These are phyloP conservation scores for Bisporella sp. DNA, from an alignment of 2,329 filamentous ascomycete species.

Conservation along the genomic window DNA sequence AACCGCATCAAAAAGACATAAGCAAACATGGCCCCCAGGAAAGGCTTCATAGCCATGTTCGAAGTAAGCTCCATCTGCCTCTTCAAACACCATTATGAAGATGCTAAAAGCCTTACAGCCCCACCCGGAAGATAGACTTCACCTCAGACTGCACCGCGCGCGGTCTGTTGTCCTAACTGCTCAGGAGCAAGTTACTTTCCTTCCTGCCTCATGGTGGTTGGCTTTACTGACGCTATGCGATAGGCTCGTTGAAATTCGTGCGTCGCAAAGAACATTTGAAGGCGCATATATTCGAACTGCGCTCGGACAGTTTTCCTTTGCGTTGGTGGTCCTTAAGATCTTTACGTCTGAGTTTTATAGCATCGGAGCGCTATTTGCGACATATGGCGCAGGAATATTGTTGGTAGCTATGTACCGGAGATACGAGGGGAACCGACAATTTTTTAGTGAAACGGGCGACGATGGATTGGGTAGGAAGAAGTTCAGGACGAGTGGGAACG, in stretches of 20 bases:
- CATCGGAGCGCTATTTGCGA: conserved; percentile 91
- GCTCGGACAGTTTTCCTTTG: conserved; percentile 90
- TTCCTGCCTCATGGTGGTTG: neutral
- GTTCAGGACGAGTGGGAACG: conserved; percentile 59
- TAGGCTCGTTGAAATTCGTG: conserved; percentile 81
- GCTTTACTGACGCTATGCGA: conserved; percentile 1
- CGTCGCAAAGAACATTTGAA: conserved; percentile 93
- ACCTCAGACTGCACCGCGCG: conserved; percentile 74
- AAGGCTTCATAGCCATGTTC: conserved; percentile 16
- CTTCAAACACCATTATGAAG: neutral
- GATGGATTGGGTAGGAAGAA: conserved; percentile 40
- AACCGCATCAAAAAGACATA: neutral
- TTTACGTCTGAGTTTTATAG: conserved; percentile 96
- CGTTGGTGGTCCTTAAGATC: conserved; percentile 90
- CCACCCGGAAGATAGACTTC: conserved; percentile 67
- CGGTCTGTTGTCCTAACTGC: conserved; percentile 75
- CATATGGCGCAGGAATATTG: conserved; percentile 81
- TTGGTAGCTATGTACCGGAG: conserved; percentile 78
- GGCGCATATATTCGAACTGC: conserved; percentile 95
- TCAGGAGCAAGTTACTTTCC: conserved; percentile 44
- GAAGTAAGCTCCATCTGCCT: conserved; percentile 11
- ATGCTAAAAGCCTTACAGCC: conserved; percentile 35
- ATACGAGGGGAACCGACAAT: conserved; percentile 88
- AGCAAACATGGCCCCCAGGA: neutral
- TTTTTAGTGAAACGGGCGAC: conserved; percentile 56